phyloP scores from a whole-genome alignment of 164 flowering plant species.

The Protea cynaroides region DNA sequence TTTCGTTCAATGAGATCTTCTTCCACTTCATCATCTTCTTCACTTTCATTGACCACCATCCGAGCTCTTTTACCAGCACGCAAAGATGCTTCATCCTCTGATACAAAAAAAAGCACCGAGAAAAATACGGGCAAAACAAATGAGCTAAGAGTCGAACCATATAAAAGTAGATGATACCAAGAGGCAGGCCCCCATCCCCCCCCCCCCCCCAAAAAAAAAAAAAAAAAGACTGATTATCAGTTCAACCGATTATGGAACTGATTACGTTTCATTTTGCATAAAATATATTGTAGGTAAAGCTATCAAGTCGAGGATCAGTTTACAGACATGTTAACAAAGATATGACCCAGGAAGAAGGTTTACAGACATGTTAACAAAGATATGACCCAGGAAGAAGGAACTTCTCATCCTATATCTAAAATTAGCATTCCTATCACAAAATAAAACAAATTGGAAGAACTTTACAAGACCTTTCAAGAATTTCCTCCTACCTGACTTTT shows the following conservation, averaged over 20 bases:
- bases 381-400: neutral
- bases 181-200: neutral
- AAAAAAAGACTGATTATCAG: neutral
- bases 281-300: neutral
- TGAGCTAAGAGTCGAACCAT: neutral
- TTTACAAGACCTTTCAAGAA: neutral
- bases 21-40: conserved; percentile 51
- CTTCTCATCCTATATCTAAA: too few relatives aligned
- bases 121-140: neutral
- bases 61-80: conserved; percentile 61
- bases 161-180: neutral
- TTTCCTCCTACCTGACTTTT: conserved; percentile 38
- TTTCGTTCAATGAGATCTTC: conserved; percentile 25
- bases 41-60: conserved; percentile 41
- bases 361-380: neutral
- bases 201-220: neutral
- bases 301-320: too few relatives aligned
- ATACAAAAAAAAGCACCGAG: neutral
- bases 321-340: neutral
- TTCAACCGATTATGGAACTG: neutral
- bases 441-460: neutral
- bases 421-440: neutral
- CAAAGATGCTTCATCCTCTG: conserved; percentile 19
- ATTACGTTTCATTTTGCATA: neutral
- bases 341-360: neutral